These are phyloP conservation scores for Phytophthora megakarya DNA, from an alignment of 352 stramenopile genomes.

Conservation along the genomic window DNA sequence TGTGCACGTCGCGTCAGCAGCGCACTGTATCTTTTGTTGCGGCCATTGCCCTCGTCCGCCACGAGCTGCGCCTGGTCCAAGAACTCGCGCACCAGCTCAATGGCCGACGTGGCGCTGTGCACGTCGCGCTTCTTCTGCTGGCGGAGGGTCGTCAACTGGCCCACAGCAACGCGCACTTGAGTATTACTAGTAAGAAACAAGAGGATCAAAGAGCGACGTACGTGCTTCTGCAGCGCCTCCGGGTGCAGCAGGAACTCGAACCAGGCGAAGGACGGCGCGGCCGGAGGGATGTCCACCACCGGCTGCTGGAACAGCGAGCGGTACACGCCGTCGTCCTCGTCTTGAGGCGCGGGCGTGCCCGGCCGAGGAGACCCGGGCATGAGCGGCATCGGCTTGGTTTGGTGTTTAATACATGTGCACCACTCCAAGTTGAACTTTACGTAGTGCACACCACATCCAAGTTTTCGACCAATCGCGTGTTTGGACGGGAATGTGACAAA, in stretches of 20 bases:
- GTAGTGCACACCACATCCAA: neutral
- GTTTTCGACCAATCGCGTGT: slow-evolving; percentile 22
- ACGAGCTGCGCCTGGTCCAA: slow-evolving; percentile 85
- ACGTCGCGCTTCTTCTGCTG: slow-evolving; percentile 47
- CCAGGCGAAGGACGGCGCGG: slow-evolving; percentile 76
- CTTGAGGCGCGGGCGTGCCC: slow-evolving; percentile 38
- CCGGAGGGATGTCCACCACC: slow-evolving; percentile 69
- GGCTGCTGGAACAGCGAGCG: slow-evolving; percentile 87
- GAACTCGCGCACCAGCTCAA: slow-evolving; percentile 84
- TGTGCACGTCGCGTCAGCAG: too few relatives aligned
- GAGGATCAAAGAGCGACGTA: slow-evolving; percentile 36
- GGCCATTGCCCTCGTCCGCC: slow-evolving; percentile 71
- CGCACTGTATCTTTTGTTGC: slow-evolving; percentile 76
- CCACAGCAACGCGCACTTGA: too few relatives aligned
- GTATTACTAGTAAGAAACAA: too few relatives aligned
- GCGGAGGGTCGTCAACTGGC: slow-evolving; percentile 58
- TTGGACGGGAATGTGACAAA: slow-evolving; percentile 14
- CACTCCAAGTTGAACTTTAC: too few relatives aligned
- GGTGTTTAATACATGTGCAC: too few relatives aligned
- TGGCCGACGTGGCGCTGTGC: slow-evolving; percentile 70
- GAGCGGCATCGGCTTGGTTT: slow-evolving; percentile 41
- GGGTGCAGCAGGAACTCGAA: slow-evolving; percentile 88
- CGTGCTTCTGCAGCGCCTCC: slow-evolving; percentile 72
- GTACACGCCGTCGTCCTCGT: slow-evolving; percentile 76
- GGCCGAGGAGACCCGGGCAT: slow-evolving; percentile 73